phyloP scores from a whole-genome alignment of 768 basidiomycete genomes.

The Lactarius tabidus region DNA sequence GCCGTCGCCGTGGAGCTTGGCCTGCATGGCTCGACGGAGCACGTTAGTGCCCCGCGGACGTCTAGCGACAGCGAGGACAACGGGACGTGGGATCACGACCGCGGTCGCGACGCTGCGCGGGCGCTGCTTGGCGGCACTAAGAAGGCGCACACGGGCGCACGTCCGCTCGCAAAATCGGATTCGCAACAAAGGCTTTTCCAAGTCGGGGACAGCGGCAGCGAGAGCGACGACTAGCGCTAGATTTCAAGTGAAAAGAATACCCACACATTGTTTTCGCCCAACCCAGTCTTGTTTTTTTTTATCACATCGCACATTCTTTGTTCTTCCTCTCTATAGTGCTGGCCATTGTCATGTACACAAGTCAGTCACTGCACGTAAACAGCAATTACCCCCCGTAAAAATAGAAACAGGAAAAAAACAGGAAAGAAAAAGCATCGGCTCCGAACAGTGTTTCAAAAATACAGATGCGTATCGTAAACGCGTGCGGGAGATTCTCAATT shows the following conservation, averaged over 20 bases:
- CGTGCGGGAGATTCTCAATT: not conserved
- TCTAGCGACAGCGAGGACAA: slow-evolving; percentile 32
- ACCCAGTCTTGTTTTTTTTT: not conserved
- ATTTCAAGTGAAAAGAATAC: too few species aligned
- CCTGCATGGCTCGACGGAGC: slow-evolving; percentile 45
- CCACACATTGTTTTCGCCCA: not conserved
- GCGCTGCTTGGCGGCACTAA: slow-evolving; percentile 35
- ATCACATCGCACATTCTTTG: not conserved
- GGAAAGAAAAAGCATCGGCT: not conserved
- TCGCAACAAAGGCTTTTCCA: slow-evolving; percentile 21
- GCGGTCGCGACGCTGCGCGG: slow-evolving; percentile 48
- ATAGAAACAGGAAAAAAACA: not conserved
- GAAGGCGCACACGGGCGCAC: slow-evolving; percentile 11
- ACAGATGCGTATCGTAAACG: not conserved
- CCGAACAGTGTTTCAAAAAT: not conserved
- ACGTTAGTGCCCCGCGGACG: slow-evolving; percentile 38
- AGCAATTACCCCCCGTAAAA: not conserved
- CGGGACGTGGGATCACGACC: slow-evolving; percentile 46
- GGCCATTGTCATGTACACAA: slow-evolving; percentile 7
- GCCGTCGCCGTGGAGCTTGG: slow-evolving; percentile 55
- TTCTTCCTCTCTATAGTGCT: slow-evolving; percentile 3
- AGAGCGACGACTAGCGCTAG: slow-evolving; percentile 20
- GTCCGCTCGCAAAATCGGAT: slow-evolving; percentile 4
- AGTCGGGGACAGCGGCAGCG: slow-evolving; percentile 21
- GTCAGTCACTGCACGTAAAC: slow-evolving; percentile 11